Base-by-base conservation (phyloP, 441 rosid genomes). In the Hura crepitans region DNA sequence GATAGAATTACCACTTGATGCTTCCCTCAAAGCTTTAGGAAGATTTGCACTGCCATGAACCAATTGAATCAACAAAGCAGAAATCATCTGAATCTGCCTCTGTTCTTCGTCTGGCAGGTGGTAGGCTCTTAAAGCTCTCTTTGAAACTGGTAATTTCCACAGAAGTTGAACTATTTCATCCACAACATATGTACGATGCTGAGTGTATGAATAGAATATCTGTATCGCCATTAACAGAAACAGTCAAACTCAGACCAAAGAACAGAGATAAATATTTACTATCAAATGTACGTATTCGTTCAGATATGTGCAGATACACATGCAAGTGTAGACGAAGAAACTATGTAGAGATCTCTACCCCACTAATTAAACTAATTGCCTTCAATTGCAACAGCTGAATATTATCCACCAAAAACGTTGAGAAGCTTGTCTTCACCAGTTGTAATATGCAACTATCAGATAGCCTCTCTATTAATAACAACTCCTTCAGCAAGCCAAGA, bases 371-470 rank as follows among this genome's bases (percentile, higher is more conserved):
- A 79, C 89, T 80, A 78, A 96, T 89, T 60, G 97, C 88, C 85
- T 96, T 96, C 71, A 96, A 92, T 80, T 96, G 99, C 86, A 96
- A 81, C 74, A 96, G 94, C 78, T 91, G 98, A 72, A 96, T 81
- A 82, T 96, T 96, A 69, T 96, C 99, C 83, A 96, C 99, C 89
- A 91, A 76, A 83, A 93, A 83, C n/a, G 87, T 91, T 5, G 97
- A 84, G 73, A 86, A 81, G 85, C 96, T 80, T 51, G 99, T 96
- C 84, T 85, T 96, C 72, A 91, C 81, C 76, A 96, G 84, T 81
- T 96, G 99, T 64, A 96, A 80, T 77, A 96, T 92, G 87, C 97
- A 93, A 82, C 98, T 89, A 85, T 96, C 99, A 60, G 99, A 93
- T 70, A 96, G 80, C 81, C 81, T 91, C 89, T 96, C 99, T 66